Evolutionary conservation across 768 basidiomycete genomes (phyloP), one percentile per base, ranked within the genome.

Genomic region (Lyophyllum atratum): DNA sequence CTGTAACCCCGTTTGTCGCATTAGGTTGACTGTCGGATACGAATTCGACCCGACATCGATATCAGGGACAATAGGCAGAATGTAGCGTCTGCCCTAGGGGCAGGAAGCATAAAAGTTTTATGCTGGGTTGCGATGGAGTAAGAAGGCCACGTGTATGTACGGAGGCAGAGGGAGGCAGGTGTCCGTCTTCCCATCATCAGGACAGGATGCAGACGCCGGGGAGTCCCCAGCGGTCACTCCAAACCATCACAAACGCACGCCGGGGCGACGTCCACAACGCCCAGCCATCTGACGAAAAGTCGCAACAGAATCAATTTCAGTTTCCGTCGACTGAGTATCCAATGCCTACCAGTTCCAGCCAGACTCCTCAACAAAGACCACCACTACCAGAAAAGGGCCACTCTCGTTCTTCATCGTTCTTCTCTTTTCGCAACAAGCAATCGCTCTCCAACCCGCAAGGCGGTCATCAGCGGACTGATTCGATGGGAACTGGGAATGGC

Each of bases 381-480:
- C 60, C 64, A 52, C 47, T 54, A 25, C 59, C 65, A 49, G 53
- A 58, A 39, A 64, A 62, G 55, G 48, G 59, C 14, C 86, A 87
- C 66, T 63, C 79, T 33, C 83, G 85, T 39, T 77, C 85, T n/a
- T 72, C 82, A 7, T 88, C 86, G 25, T 85, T 86, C 75, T 88
- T 88, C 69, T 81, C 84, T 17, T 85, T 87, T 68, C 77, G 77
- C 59, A 75, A 65, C 60, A 82, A 74, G 57, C 70, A 70, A 25
- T 56, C 72, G 8, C 62, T 62, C 40, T 66, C 69, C 49, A 50
- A n/a, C 39, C 71, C 64, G 45, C 64, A 64, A 46, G 64, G 59
- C 49, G 40, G 42, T 10, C 68, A 45, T 65, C 69, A 43, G 56
- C 48, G 62, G 47, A 44, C 52, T 2, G 52, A 33, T 56, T 68